A percentile compares a stretch with the other conserved stretches of the same genome.
Evolutionary conservation across 148 eudicot genomes (phyloP).

Genomic region (Camellia japonica): DNA sequence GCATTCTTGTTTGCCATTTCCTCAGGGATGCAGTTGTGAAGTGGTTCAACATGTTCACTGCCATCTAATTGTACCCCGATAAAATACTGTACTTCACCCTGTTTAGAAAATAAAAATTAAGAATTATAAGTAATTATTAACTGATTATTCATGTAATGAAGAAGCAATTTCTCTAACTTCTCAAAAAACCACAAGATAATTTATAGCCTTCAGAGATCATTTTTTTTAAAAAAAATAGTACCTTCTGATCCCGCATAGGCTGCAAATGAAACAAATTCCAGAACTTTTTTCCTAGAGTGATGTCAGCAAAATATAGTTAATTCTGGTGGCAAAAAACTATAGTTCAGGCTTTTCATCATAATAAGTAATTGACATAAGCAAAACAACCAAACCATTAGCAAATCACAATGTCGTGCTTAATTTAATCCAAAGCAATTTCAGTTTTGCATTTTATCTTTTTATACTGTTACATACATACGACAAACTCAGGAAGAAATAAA

Average conservation of each 20-base stretch:
- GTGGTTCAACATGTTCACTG: conserved; percentile 90
- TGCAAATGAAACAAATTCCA: conserved; percentile 98
- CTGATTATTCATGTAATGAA: background rate
- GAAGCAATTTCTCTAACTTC: background rate
- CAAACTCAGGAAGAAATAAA: background rate
- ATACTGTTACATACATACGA: background rate
- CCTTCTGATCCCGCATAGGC: conserved; percentile 99
- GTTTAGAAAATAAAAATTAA: conserved; percentile 16
- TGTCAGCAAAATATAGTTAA: conserved; percentile 6
- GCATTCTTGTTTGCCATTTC: conserved; percentile 66
- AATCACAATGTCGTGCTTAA: too few species aligned
- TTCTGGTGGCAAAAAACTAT: background rate
- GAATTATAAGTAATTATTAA: background rate
- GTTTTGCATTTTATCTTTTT: too few species aligned
- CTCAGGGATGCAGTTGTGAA: conserved; percentile 78
- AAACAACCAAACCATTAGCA: background rate
- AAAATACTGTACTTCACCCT: conserved; percentile 86
- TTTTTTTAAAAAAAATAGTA: conserved; percentile 12
- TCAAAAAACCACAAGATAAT: background rate
- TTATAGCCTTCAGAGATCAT: background rate
- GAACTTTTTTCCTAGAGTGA: conserved; percentile 75
- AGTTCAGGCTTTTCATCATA: too few species aligned
- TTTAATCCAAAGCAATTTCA: too few species aligned
- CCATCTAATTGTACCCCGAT: conserved; percentile 67
- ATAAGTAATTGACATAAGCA: background rate